A percentile compares a stretch with the other conserved stretches of the same genome.
Conservation (phyloP, 768 basidiomycete genomes). For the Leccinum uliginosum region DNA sequence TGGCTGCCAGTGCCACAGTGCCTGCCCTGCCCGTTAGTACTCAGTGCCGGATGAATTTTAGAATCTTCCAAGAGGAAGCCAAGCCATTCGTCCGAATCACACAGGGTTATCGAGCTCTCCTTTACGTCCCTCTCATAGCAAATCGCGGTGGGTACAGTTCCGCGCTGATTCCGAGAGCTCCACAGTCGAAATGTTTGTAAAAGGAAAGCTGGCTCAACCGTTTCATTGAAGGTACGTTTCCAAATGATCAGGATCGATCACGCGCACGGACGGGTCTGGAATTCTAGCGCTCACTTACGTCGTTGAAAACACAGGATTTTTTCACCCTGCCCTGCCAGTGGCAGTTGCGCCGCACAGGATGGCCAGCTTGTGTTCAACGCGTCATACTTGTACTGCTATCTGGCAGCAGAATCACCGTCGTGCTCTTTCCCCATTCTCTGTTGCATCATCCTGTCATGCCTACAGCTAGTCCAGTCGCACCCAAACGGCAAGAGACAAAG, state of each 20-base stretch:
- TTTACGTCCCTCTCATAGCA: not conserved
- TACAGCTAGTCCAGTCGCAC: not conserved
- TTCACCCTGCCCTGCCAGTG: not conserved
- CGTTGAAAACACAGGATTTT: not conserved
- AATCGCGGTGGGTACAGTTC: not conserved
- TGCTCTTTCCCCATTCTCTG: constrained; percentile 7
- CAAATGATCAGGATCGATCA: not conserved
- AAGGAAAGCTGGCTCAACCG: not conserved
- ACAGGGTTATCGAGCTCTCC: not conserved
- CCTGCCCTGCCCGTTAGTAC: too few relatives aligned
- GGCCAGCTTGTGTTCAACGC: not conserved
- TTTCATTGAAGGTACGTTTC: too few relatives aligned
- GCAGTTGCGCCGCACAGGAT: constrained; percentile 4
- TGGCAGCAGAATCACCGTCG: not conserved
- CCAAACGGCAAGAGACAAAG: not conserved
- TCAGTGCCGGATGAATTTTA: too few relatives aligned
- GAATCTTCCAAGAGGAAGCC: too few relatives aligned
- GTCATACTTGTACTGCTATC: not conserved
- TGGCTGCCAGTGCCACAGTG: too few relatives aligned
- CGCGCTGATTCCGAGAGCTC: not conserved
- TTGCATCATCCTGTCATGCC: constrained; percentile 12
- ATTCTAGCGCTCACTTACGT: not conserved
- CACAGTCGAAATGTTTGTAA: not conserved
- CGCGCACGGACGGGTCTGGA: too few relatives aligned
- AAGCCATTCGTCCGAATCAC: not conserved